Base-by-base conservation (phyloP, 257 asterid genomes). In the Ballota nigra region DNA sequence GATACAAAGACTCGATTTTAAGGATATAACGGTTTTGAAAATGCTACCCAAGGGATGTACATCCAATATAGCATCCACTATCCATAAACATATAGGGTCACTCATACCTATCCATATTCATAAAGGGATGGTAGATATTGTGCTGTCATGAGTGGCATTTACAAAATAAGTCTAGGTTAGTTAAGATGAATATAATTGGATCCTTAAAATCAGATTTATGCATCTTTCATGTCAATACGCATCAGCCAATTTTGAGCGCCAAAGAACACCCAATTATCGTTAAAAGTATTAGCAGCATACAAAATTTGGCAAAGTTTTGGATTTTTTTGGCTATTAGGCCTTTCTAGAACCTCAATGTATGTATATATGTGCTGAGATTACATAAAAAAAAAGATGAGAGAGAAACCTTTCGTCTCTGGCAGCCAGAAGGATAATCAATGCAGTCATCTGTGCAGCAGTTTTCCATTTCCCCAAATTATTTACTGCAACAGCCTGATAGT, bases 391-490 rank as follows among this genome's bases (percentile, higher is more conserved):
- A 65, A 66, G 70, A 56, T 45, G 24, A 57, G 69, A 66, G 24
- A 33, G n/a, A 52, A 36, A 91, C 99, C 99, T 88, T 95, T 84
- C 80, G 59, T 89, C 97, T 78, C 97, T 88, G 59, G 95, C 73
- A 63, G 96, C 97, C 78, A 94, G 86, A 72, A 94, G 89, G 73
- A 89, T 82, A 62, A 95, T 91, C 83, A 94, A 71, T 38, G 99
- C 89, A 71, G 63, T 83, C 99, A 94, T 94, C 89, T 94, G 99
- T 15, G 97, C 77, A 49, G 97, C 97, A 52, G 99, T 91, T 83
- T 94, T 94, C 99, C 97, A 94, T 82, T 94, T 94, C 20, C 99
- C 97, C 79, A 94, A 80, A 79, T 79, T 91, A 78, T 88, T 94
- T 47, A 94, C 99, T n/a, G 99, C 97, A 79, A 84, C 97, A 52